phyloP scores from a whole-genome alignment of 1,139 yeast species.

The Yamadazyma spencermartinsiae region DNA sequence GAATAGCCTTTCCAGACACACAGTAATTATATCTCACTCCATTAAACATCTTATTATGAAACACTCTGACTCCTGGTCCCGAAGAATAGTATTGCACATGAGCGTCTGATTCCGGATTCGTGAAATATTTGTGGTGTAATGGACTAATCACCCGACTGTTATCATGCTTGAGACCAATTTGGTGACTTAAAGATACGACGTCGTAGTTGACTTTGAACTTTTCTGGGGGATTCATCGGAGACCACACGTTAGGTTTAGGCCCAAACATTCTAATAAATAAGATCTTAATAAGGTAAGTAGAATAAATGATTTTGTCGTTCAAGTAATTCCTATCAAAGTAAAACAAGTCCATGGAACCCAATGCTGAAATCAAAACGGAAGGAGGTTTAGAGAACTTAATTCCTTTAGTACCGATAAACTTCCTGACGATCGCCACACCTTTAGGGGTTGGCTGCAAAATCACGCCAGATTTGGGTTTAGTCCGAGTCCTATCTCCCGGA shows the following conservation, averaged over 20 bases:
- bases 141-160: constrained; percentile 51
- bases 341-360: constrained; percentile 74
- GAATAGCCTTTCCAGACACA: constrained; percentile 73
- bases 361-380: constrained; percentile 41
- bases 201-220: constrained; percentile 9
- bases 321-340: constrained; percentile 63
- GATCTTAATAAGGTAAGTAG: constrained; percentile 64
- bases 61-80: constrained; percentile 63
- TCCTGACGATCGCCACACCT: constrained; percentile 71
- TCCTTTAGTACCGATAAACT: constrained; percentile 61
- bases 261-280: constrained; percentile 71
- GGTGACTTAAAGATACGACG: constrained; percentile 3
- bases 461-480: constrained; percentile 35
- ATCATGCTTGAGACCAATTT: background rate
- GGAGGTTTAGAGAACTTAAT: constrained; percentile 41
- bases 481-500: constrained; percentile 70
- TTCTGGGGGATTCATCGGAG: constrained; percentile 45
- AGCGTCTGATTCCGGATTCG: constrained; percentile 87
- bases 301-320: constrained; percentile 63
- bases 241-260: constrained; percentile 66
- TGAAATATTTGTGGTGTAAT: constrained; percentile 72
- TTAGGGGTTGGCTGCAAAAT: constrained; percentile 86
- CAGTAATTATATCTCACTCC: constrained; percentile 28
- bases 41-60: constrained; percentile 39
- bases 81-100: constrained; percentile 78